Evolutionary conservation across 1,139 yeast genomes (phyloP).

Genomic region (Yamadazyma aaseri): DNA sequence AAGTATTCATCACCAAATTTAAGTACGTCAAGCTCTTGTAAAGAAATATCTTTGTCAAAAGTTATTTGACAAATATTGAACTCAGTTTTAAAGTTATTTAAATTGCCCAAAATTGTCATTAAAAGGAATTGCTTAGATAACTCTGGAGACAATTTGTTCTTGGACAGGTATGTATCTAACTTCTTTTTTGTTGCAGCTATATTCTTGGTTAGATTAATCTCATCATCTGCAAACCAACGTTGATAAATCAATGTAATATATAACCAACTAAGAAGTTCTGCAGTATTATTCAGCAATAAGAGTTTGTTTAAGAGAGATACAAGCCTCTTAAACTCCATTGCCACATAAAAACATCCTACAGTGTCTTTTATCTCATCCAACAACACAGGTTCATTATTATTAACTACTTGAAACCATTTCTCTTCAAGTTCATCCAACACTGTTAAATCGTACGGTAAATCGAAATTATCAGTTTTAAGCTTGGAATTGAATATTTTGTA

Average conservation of each 20-base stretch:
- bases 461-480: background rate
- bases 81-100: constrained; percentile 9
- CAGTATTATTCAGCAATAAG: constrained; percentile 7
- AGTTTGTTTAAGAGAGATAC: constrained; percentile 7
- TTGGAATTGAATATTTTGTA: constrained; percentile 3
- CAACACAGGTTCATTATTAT: constrained; percentile 7
- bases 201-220: constrained; percentile 5
- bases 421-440: constrained; percentile 4
- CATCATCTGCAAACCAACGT: constrained; percentile 14
- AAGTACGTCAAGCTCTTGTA: constrained; percentile 1
- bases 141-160: constrained; percentile 5
- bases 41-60: constrained; percentile 1
- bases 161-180: constrained; percentile 6
- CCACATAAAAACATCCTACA: constrained; percentile 12
- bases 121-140: background rate
- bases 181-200: constrained; percentile 10
- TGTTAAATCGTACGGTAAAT: constrained; percentile 1
- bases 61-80: constrained; percentile 2
- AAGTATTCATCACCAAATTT: constrained; percentile 11
- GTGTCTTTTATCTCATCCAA: background rate
- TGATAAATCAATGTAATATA: constrained; percentile 13
- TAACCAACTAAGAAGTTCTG: constrained; percentile 11
- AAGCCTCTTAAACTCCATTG: constrained; percentile 11
- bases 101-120: constrained; percentile 4
- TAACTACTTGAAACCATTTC: constrained; percentile 5